Evolutionary conservation across 768 basidiomycete genomes (phyloP).

Genomic region (Russula virescens): DNA sequence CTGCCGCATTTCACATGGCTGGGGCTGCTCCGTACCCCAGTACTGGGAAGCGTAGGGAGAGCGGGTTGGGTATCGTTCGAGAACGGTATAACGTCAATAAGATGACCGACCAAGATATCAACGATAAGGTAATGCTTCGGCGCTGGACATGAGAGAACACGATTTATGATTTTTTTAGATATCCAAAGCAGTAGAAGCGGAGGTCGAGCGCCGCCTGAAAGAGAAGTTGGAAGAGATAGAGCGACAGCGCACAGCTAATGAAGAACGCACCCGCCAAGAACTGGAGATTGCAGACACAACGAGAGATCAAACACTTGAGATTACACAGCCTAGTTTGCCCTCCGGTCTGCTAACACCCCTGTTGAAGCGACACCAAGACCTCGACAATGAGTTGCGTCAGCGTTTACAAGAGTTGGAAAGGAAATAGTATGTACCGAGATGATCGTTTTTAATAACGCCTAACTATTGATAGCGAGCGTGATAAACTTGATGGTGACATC

Average conservation of each 20-base stretch:
- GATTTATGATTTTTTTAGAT: slow-evolving; percentile 40
- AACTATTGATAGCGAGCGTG: slow-evolving; percentile 45
- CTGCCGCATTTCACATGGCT: slow-evolving; percentile 15
- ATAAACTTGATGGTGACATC: slow-evolving; percentile 53
- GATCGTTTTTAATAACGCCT: background rate
- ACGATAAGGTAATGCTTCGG: slow-evolving; percentile 51
- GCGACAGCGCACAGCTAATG: slow-evolving; percentile 25
- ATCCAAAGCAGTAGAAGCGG: slow-evolving; percentile 65
- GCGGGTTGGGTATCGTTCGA: slow-evolving; percentile 16
- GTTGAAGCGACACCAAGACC: slow-evolving; percentile 57
- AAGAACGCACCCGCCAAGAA: slow-evolving; percentile 23
- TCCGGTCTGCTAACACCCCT: slow-evolving; percentile 55
- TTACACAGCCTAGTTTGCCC: slow-evolving; percentile 28
- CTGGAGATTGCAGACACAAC: slow-evolving; percentile 34
- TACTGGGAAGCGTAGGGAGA: slow-evolving; percentile 19
- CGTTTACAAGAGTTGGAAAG: slow-evolving; percentile 65
- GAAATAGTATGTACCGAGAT: slow-evolving; percentile 52
- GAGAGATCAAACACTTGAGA: slow-evolving; percentile 31
- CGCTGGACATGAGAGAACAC: background rate
- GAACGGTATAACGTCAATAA: slow-evolving; percentile 18
- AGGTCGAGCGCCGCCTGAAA: slow-evolving; percentile 63
- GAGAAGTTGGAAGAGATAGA: slow-evolving; percentile 52
- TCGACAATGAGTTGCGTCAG: slow-evolving; percentile 60
- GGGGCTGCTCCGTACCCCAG: slow-evolving; percentile 17
- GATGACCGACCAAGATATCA: slow-evolving; percentile 66